phyloP scores from a whole-genome alignment of 768 basidiomycete genomes.

The Boletus fagicola region DNA sequence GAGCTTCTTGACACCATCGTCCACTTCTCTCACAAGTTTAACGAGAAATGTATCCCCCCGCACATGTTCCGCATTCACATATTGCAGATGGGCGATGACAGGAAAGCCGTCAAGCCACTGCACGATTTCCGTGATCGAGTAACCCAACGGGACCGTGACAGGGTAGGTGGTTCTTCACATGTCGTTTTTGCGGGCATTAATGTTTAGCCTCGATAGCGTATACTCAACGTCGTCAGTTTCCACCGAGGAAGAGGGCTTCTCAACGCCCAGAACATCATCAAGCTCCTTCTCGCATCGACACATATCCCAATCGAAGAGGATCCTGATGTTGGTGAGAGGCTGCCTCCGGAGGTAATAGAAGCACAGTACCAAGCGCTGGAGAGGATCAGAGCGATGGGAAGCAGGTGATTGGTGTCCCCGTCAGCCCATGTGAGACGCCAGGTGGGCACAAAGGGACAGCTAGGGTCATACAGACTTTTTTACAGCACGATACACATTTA shows the following conservation, averaged over 20 bases:
- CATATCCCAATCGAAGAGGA: slow-evolving; percentile 19
- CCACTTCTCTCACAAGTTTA: slow-evolving; percentile 10
- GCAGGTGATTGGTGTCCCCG: background rate
- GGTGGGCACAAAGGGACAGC: background rate
- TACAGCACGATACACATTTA: background rate
- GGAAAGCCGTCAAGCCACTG: slow-evolving; percentile 23
- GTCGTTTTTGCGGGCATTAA: background rate
- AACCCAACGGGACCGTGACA: slow-evolving; percentile 13
- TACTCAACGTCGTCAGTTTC: slow-evolving; percentile 24
- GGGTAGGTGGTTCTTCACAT: slow-evolving; percentile 1
- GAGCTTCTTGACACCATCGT: slow-evolving; percentile 11
- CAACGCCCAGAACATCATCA: slow-evolving; percentile 18
- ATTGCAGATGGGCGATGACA: slow-evolving; percentile 25
- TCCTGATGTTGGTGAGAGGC: slow-evolving; percentile 16
- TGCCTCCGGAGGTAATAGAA: slow-evolving; percentile 8
- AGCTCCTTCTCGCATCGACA: slow-evolving; percentile 23
- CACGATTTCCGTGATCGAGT: slow-evolving; percentile 23
- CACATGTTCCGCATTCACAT: slow-evolving; percentile 27
- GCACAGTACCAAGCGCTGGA: slow-evolving; percentile 15
- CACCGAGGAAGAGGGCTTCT: slow-evolving; percentile 25
- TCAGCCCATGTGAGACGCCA: background rate
- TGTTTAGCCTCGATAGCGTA: slow-evolving; percentile 4
- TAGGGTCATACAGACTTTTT: background rate
- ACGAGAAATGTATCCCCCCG: slow-evolving; percentile 3
- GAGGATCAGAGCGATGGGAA: slow-evolving; percentile 11